Evolutionary conservation across 1,139 yeast genomes (phyloP).

Genomic region (Diutina scorzettiae): DNA sequence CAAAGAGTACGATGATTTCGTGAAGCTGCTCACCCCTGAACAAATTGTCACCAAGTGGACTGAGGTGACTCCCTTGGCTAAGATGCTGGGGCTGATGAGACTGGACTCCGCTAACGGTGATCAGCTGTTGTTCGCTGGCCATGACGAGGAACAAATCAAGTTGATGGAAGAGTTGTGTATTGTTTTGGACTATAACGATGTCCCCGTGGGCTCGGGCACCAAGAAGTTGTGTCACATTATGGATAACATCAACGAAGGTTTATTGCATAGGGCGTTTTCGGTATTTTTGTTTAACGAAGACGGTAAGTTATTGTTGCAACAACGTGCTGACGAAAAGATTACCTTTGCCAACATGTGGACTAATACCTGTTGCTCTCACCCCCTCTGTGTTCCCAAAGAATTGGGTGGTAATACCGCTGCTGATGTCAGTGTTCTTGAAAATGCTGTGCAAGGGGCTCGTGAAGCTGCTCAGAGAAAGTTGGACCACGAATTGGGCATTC

Average conservation of each 20-base stretch:
- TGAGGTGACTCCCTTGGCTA: slow-evolving; percentile 44
- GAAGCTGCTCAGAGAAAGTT: slow-evolving; percentile 87
- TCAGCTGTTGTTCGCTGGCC: slow-evolving; percentile 51
- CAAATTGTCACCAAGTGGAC: slow-evolving; percentile 49
- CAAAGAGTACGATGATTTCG: slow-evolving; percentile 37
- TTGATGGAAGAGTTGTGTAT: slow-evolving; percentile 96
- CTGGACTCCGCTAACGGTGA: slow-evolving; percentile 15
- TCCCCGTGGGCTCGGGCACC: slow-evolving; percentile 86
- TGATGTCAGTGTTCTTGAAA: slow-evolving; percentile 30
- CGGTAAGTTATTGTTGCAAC: slow-evolving; percentile 72
- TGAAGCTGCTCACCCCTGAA: slow-evolving; percentile 32
- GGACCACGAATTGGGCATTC: slow-evolving; percentile 86
- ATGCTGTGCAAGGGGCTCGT: slow-evolving; percentile 67
- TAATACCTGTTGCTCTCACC: slow-evolving; percentile 97
- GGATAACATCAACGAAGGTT: slow-evolving; percentile 75
- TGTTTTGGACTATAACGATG: slow-evolving; percentile 78
- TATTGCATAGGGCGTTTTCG: slow-evolving; percentile 90
- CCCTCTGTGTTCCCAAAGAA: slow-evolving; percentile 73
- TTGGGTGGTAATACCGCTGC: slow-evolving; percentile 37
- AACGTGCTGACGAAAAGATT: slow-evolving; percentile 91
- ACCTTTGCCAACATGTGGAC: slow-evolving; percentile 98
- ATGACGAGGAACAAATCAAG: slow-evolving; percentile 86
- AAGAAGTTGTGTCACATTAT: slow-evolving; percentile 87
- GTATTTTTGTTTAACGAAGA: slow-evolving; percentile 79
- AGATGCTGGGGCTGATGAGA: slow-evolving; percentile 35